Evolutionary conservation across 179 eudicot genomes (phyloP), one percentile per base, ranked within the genome.

Genomic region (Spergularia azorica): DNA sequence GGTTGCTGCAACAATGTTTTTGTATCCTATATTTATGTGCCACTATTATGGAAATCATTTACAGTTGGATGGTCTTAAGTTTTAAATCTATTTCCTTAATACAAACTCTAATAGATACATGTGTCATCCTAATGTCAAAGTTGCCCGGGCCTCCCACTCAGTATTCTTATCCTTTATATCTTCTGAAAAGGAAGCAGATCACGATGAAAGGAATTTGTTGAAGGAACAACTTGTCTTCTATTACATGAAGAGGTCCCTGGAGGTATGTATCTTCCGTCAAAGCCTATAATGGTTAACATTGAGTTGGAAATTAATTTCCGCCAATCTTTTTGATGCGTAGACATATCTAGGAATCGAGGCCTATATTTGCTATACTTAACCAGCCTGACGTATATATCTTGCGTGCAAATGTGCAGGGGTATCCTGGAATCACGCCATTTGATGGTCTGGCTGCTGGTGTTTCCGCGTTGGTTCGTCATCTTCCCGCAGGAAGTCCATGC

Each of bases 151-250:
- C 63, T 84, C 99, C 51, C 98, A 95, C 84, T 84, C 94, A 5
- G 79, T 89, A 76, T 94, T 91, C 84, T 83, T 81, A 66, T 90
- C 98, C 72, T 91, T 93, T 58, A 50, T 93, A 58, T 86, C 99
- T 74, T 93, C 97, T 55, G 92, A 88, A 68, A 91, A 88, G 82
- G 92, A 89, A 62, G 76, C 84, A 70, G 76, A 74, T 50, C 83
- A 85, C 55, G 88, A 86, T 77, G 97, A 90, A 59, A 88, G 96
- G 86, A 82, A 51, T 48, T 71, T 71, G 61, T 82, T 94, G 77
- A 95, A 95, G 85, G 99, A 93, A 88, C 90, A 95, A 78, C 97
- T 95, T 80, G 97, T 90, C 77, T 95, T 89, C 82, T 94, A 91
- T 83, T 95, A 94, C 85, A 84, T 93, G 71, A 83, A 85, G 79